A percentile compares a stretch with the other conserved stretches of the same genome.
phyloP scores from a whole-genome alignment of 192 early-diverging fungal genomes.

The Coemansia sp. region DNA sequence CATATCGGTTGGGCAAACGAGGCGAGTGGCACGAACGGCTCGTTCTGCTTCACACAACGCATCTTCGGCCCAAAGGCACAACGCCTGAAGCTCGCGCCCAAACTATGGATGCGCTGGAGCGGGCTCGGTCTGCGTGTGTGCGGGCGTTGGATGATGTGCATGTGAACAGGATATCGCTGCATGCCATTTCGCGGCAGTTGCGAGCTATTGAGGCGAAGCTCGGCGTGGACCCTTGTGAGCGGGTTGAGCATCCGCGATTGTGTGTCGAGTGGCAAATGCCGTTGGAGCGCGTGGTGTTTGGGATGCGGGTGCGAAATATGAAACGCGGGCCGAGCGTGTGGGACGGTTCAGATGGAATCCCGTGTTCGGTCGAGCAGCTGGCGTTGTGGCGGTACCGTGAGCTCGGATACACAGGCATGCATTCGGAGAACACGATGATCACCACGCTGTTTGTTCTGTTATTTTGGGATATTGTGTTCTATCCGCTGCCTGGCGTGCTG shows the following conservation, averaged over 20 bases:
- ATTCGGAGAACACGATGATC: conserved; percentile 64
- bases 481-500: conserved; percentile 61
- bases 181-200: conserved; percentile 43
- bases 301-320: conserved; percentile 33
- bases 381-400: conserved; percentile 63
- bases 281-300: conserved; percentile 45
- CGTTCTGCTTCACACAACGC: conserved; percentile 59
- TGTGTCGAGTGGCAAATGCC: conserved; percentile 51
- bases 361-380: conserved; percentile 64
- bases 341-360: conserved; percentile 45
- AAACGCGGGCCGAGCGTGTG: conserved; percentile 54
- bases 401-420: conserved; percentile 63
- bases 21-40: conserved; percentile 71
- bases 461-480: conserved; percentile 72
- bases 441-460: conserved; percentile 64
- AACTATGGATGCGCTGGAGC: not conserved
- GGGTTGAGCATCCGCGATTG: conserved; percentile 23
- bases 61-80: conserved; percentile 45
- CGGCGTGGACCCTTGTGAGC: conserved; percentile 3
- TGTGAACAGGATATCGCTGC: conserved; percentile 53
- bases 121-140: conserved; percentile 53
- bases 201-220: conserved; percentile 40
- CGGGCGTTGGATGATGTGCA: conserved; percentile 59
- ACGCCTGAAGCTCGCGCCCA: conserved; percentile 43
- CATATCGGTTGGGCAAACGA: conserved; percentile 57